Conservation (phyloP, 2,329 filamentous ascomycete species). For the Cucurbitaria berberidis region DNA sequence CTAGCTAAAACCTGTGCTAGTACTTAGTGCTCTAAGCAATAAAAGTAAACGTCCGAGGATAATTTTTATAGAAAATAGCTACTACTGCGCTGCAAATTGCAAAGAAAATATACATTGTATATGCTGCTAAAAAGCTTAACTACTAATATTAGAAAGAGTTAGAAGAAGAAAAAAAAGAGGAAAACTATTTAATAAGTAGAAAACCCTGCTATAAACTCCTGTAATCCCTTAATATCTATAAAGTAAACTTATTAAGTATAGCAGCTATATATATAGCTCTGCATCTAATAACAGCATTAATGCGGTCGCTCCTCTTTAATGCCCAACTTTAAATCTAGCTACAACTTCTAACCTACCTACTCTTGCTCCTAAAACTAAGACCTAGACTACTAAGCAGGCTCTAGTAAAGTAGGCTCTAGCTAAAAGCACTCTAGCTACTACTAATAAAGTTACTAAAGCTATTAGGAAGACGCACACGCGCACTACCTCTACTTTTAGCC, state of each 20-base stretch:
- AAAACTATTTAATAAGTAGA: no score
- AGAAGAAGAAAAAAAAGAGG: no score
- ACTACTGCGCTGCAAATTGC: no score
- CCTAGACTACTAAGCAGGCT: constrained; percentile 1
- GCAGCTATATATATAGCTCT: neutral
- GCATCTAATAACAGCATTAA: neutral
- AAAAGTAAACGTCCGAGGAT: no score
- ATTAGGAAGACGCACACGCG: constrained; percentile 3
- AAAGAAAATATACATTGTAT: no score
- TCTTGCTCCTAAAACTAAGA: neutral
- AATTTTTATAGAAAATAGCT: no score
- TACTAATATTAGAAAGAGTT: no score
- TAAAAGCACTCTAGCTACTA: neutral
- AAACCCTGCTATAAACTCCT: no score
- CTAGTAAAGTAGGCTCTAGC: neutral
- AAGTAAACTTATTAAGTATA: neutral
- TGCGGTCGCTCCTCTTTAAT: neutral
- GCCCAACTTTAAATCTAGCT: constrained; percentile 7
- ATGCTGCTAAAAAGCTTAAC: no score
- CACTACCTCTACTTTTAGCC: neutral
- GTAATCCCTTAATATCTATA: neutral
- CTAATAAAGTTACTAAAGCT: constrained; percentile 8
- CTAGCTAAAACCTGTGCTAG: no score
- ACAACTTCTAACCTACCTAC: neutral
- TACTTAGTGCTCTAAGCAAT: no score